Evolutionary conservation across 257 asterid species (phyloP), one percentile per base, ranked within the genome.

Genomic region (Ophiorrhiza pumila): DNA sequence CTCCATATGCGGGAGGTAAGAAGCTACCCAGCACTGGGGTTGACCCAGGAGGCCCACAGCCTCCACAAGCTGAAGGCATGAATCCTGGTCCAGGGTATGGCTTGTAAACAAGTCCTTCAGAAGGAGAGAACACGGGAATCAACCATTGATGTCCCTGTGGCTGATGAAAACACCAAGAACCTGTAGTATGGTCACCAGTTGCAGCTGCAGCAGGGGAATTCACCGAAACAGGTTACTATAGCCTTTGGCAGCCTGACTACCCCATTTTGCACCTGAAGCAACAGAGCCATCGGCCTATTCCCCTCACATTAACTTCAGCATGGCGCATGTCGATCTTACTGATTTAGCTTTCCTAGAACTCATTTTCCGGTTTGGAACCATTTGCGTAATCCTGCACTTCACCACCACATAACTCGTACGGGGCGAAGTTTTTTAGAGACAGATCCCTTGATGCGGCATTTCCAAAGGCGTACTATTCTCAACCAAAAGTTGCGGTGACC

Each of bases 81-180:
- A 60, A 83, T 55, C 85, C 88, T 0, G 90, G 88, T 14, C 86
- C 92, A 1, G 88, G 96, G 66, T 81, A 89, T 1, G 97, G 99
- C 76, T 94, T 94, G 79, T 91, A 94, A 11, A 94, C 88, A 2
- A 94, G 84, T 64, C 97, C 99, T 80, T 90, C 99, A 0, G 95
- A 87, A 59, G 97, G 96, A 65, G 99, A 87, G 93, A 94, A 88
- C 70, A 94, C 90, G 0, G 99, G 97, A 23, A 94, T 72, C 84
- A 94, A 68, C 97, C 97, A 91, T 32, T 90, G 97, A 37, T 86
- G 93, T 18, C 90, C 96, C 41, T 80, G 87, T 8, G 85, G 82
- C 61, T 87, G 97, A 73, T 77, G 82, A 67, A 75, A 79, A 74
- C 79, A 72, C 81, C 88, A 75, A 18, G 82, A 77, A 70, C 65